These are phyloP conservation scores for Paecilomyces variotii DNA, from an alignment of 2,329 filamentous ascomycete species.

Conservation along the genomic window DNA sequence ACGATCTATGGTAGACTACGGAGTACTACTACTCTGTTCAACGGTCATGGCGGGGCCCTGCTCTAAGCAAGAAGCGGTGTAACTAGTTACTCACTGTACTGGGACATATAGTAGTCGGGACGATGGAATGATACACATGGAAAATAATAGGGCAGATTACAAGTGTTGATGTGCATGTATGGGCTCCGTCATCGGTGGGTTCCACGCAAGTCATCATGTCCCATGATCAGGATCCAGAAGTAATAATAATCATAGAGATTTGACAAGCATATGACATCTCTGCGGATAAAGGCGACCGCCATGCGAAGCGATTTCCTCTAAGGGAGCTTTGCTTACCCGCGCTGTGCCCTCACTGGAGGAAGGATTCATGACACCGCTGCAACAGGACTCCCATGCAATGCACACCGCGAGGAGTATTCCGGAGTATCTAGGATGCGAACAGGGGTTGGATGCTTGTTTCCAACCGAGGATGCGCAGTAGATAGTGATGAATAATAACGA, in stretches of 20 bases:
- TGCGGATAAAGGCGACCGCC: neutral
- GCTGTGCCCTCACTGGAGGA: neutral
- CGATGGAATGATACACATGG: neutral
- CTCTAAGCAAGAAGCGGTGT: neutral
- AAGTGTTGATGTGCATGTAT: neutral
- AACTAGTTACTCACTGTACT: neutral
- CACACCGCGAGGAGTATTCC: neutral
- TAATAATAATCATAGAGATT: neutral
- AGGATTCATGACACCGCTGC: neutral
- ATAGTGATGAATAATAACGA: neutral
- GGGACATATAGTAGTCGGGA: neutral
- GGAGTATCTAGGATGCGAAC: neutral
- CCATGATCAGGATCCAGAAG: neutral
- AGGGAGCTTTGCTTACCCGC: neutral
- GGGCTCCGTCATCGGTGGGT: neutral
- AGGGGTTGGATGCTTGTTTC: neutral
- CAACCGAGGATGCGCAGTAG: neutral
- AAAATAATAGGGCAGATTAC: neutral
- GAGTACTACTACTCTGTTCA: neutral
- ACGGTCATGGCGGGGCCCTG: neutral
- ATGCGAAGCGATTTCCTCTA: neutral
- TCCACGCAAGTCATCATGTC: neutral
- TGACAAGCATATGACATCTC: neutral
- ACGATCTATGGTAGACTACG: too few relatives aligned
- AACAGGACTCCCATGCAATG: neutral